Conservation (phyloP, 2,329 filamentous ascomycete species). For the Ophiostoma triangulosporum region DNA sequence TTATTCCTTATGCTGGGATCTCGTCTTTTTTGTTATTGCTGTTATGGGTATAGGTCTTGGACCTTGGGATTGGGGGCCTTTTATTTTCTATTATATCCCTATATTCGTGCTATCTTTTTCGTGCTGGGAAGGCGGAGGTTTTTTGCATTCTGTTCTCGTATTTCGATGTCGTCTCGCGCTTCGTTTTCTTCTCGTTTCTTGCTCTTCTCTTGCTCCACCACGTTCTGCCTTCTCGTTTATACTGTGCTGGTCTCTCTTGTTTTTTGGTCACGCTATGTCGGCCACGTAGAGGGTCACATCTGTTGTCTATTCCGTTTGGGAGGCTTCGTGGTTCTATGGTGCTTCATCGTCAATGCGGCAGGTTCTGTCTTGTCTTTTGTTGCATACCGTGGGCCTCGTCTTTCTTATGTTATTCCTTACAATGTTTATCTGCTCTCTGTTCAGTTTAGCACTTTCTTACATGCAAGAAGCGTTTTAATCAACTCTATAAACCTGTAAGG, state of each 20-base stretch:
- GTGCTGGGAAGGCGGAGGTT: too few relatives aligned
- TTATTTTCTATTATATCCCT: slow-evolving; percentile 3
- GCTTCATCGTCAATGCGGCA: background rate
- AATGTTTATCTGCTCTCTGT: too few relatives aligned
- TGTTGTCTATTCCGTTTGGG: background rate
- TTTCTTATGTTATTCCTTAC: too few relatives aligned
- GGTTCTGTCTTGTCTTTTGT: background rate
- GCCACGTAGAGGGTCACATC: too few relatives aligned
- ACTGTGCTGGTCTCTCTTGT: background rate
- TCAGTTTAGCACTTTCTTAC: too few relatives aligned
- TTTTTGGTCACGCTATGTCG: too few relatives aligned
- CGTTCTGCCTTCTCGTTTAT: too few relatives aligned
- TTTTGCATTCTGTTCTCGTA: background rate
- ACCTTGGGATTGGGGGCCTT: background rate
- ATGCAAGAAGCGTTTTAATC: too few relatives aligned
- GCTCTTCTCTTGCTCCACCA: too few relatives aligned
- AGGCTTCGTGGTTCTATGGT: background rate
- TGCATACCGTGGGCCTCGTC: background rate
- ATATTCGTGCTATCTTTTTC: background rate
- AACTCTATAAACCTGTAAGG: too few relatives aligned
- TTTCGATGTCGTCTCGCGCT: too few relatives aligned
- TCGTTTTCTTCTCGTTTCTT: background rate
- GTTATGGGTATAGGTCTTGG: background rate
- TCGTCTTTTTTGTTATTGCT: background rate
- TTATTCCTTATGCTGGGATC: background rate